Percentiles rank a stretch among this genome's conserved stretches.
Evolutionary conservation across 805 yeast genomes (phyloP).

Genomic region (Starmerella cellae): DNA sequence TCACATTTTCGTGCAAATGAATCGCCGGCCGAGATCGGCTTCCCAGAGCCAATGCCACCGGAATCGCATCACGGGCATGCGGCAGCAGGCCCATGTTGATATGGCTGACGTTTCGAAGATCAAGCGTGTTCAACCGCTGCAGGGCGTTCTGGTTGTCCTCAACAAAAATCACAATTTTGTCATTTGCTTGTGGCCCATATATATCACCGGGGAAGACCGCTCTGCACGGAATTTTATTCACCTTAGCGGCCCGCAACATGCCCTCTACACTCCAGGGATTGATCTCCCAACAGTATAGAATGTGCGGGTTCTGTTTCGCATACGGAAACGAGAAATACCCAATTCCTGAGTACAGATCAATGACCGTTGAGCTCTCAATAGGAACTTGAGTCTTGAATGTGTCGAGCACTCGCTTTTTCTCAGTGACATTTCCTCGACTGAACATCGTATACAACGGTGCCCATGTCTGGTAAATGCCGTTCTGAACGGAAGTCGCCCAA

Average conservation of each 20-base stretch:
- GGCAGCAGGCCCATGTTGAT: constrained; percentile 74
- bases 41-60: constrained; percentile 27
- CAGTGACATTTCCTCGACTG: constrained; percentile 74
- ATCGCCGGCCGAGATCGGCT: constrained; percentile 13
- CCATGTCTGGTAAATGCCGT: constrained; percentile 69
- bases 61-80: constrained; percentile 51
- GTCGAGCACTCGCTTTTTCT: constrained; percentile 50
- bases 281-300: constrained; percentile 64
- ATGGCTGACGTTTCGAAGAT: constrained; percentile 34
- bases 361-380: constrained; percentile 33
- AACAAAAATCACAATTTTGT: constrained; percentile 39
- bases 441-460: constrained; percentile 80
- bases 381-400: constrained; percentile 14
- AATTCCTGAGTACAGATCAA: constrained; percentile 72
- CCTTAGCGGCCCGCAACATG: constrained; percentile 39
- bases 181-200: constrained; percentile 23
- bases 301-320: constrained; percentile 38
- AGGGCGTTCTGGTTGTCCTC: constrained; percentile 49
- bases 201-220: constrained; percentile 28
- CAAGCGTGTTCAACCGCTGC: constrained; percentile 27
- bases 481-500: constrained; percentile 62
- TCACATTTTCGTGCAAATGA: constrained; percentile 71
- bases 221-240: constrained; percentile 33
- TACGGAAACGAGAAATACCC: constrained; percentile 73
- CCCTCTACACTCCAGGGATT: constrained; percentile 80